phyloP scores from a whole-genome alignment of 257 asterid genomes.

The Henckelia pumila region DNA sequence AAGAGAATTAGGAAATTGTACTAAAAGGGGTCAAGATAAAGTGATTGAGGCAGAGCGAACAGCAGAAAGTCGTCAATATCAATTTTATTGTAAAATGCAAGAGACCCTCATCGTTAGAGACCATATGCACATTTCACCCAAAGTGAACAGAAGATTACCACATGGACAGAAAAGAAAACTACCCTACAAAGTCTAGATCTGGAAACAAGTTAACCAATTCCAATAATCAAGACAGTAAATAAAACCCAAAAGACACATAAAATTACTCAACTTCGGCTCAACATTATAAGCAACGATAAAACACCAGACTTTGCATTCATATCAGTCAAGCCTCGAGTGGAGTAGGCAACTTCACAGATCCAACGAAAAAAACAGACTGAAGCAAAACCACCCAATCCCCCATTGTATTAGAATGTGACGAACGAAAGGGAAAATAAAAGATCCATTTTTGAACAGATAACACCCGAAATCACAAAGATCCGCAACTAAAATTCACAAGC shows the following conservation, averaged over 20 bases:
- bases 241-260: conserved; percentile 2
- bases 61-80: conserved; percentile 14
- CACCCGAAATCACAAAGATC: not conserved
- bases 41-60: conserved; percentile 8
- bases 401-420: conserved; percentile 18
- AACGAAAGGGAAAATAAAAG: conserved; percentile 16
- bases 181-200: conserved; percentile 43
- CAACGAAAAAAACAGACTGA: conserved; percentile 16
- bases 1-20: conserved; percentile 7
- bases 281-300: conserved; percentile 10
- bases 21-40: conserved; percentile 2
- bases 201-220: conserved; percentile 26
- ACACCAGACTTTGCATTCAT: conserved; percentile 9
- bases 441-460: not conserved
- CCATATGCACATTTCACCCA: not conserved
- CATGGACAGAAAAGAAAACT: conserved; percentile 20
- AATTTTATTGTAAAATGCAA: conserved; percentile 14
- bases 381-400: conserved; percentile 18
- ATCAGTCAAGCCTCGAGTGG: conserved; percentile 23
- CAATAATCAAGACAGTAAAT: conserved; percentile 18
- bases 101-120: not conserved
- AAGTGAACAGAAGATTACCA: not conserved
- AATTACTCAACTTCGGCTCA: conserved; percentile 12
- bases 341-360: conserved; percentile 33
- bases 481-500: not conserved